Conservation (phyloP, 306 rosid genomes). For the Vicia faba region DNA sequence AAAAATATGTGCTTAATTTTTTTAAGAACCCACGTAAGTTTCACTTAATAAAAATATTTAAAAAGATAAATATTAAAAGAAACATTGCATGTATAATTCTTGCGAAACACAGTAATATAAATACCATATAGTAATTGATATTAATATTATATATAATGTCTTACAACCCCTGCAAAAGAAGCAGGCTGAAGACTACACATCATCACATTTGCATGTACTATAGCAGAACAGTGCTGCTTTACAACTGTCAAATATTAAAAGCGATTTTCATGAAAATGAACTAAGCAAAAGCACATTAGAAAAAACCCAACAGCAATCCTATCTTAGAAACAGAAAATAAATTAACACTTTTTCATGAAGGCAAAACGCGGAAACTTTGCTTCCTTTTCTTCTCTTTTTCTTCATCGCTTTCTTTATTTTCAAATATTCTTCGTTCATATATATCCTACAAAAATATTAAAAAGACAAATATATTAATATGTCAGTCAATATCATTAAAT, state of each 20-base stretch:
- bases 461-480: neutral
- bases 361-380: constrained; percentile 53
- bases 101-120: neutral
- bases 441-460: constrained; percentile 40
- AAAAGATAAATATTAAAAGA: too few species aligned
- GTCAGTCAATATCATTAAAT: constrained; percentile 11
- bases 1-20: too few species aligned
- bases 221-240: constrained; percentile 37
- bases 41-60: too few species aligned
- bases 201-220: constrained; percentile 37
- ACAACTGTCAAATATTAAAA: constrained; percentile 41
- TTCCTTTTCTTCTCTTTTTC: constrained; percentile 34
- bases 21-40: too few species aligned
- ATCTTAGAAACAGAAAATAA: constrained; percentile 20
- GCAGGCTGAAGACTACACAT: constrained; percentile 43
- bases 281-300: too few species aligned
- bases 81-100: too few species aligned
- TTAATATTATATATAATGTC: neutral
- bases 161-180: constrained; percentile 44
- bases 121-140: neutral
- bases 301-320: constrained; percentile 13
- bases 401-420: constrained; percentile 56
- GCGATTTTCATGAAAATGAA: too few species aligned
- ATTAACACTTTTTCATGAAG: constrained; percentile 3
- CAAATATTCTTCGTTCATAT: constrained; percentile 27